phyloP scores from a whole-genome alignment of 352 stramenopile species.

The Hyaloperonospora arabidopsidis region DNA sequence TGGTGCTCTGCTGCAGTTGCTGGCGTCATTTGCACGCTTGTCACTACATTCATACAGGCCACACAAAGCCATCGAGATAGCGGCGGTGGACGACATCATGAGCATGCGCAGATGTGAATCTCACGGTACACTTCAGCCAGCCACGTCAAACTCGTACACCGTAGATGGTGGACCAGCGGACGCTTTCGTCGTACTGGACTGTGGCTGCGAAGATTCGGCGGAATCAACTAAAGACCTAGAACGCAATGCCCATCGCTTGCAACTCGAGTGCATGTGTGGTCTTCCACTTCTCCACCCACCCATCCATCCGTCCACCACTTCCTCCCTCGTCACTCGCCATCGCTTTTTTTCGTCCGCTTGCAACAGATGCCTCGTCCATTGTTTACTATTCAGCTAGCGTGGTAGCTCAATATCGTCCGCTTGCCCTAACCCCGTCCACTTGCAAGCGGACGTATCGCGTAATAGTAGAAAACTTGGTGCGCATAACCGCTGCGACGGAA shows the following conservation, averaged over 20 bases:
- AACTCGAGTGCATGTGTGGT: slow-evolving; percentile 4
- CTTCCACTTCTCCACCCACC: background rate
- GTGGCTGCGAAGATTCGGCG: background rate
- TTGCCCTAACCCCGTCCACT: slow-evolving; percentile 10
- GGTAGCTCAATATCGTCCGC: slow-evolving; percentile 12
- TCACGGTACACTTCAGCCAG: background rate
- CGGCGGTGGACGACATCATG: slow-evolving; percentile 1
- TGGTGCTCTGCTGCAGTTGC: background rate
- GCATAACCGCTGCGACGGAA: background rate
- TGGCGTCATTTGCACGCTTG: too few species aligned
- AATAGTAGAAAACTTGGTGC: slow-evolving; percentile 2
- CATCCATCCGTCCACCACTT: slow-evolving; percentile 8
- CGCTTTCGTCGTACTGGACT: slow-evolving; percentile 9
- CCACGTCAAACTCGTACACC: slow-evolving; percentile 49
- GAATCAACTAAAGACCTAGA: background rate
- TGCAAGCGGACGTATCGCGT: slow-evolving; percentile 16
- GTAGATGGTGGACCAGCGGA: slow-evolving; percentile 45
- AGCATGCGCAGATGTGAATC: background rate
- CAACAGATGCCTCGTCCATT: slow-evolving; percentile 7
- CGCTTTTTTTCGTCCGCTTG: slow-evolving; percentile 6
- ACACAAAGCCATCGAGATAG: background rate
- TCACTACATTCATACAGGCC: background rate
- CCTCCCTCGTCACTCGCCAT: background rate
- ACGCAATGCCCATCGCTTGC: slow-evolving; percentile 13
- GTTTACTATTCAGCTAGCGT: slow-evolving; percentile 3